Conservation (phyloP, 306 rosid genomes). For the Ormosia emarginata region DNA sequence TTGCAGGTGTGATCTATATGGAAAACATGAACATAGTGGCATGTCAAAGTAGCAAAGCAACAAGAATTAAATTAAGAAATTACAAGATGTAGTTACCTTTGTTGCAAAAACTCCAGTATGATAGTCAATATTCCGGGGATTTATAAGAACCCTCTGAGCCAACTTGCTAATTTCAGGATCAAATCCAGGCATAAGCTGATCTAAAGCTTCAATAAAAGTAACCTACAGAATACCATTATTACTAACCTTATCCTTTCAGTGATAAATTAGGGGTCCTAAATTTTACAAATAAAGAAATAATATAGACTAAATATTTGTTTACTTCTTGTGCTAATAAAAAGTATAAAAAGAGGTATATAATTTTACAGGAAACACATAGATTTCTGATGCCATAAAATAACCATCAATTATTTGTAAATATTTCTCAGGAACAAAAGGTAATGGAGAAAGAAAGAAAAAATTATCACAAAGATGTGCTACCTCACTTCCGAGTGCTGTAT, state of each 20-base stretch:
- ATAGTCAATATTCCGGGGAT: slow-evolving; percentile 87
- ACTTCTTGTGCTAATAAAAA: neutral
- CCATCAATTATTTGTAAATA: slow-evolving; percentile 6
- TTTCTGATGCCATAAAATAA: slow-evolving; percentile 5
- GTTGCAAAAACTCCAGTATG: slow-evolving; percentile 95
- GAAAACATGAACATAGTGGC: slow-evolving; percentile 7
- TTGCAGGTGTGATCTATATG: slow-evolving; percentile 92
- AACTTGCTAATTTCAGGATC: slow-evolving; percentile 98
- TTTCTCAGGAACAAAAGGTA: neutral
- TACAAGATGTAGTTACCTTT: slow-evolving; percentile 57
- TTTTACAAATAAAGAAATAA: slow-evolving; percentile 14
- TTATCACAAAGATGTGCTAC: slow-evolving; percentile 38
- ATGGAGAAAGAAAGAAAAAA: neutral
- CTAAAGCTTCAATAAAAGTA: slow-evolving; percentile 93
- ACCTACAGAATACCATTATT: slow-evolving; percentile 56
- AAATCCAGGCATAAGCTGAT: slow-evolving; percentile 99
- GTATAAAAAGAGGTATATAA: neutral
- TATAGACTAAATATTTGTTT: neutral
- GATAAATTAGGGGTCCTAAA: neutral
- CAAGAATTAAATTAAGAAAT: slow-evolving; percentile 15
- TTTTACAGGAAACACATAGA: neutral
- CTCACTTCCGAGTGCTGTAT: slow-evolving; percentile 99
- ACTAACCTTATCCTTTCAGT: slow-evolving; percentile 4
- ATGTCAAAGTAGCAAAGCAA: slow-evolving; percentile 9
- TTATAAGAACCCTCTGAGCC: slow-evolving; percentile 93